phyloP scores from a whole-genome alignment of 768 basidiomycete genomes.

The Boletellus emodensis region DNA sequence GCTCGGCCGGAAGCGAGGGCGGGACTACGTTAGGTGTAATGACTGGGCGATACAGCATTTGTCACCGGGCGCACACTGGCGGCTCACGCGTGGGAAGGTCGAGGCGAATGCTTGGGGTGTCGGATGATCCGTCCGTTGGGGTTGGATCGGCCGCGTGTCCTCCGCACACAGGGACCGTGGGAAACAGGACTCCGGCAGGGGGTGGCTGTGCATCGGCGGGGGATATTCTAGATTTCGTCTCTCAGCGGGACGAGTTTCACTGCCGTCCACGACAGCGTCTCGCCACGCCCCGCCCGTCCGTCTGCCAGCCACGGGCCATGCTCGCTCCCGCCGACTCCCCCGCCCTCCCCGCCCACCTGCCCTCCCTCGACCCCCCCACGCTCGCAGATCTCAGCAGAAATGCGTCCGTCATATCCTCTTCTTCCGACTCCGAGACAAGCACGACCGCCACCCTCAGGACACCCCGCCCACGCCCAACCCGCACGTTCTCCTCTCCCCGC shows the following conservation, averaged over 20 bases:
- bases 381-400: constrained; percentile 71
- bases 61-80: no score
- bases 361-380: constrained; percentile 26
- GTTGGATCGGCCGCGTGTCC: no score
- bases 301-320: not conserved
- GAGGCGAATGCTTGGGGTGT: no score
- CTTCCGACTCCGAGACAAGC: constrained; percentile 51
- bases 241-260: constrained; percentile 6
- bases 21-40: no score
- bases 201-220: constrained; percentile 20
- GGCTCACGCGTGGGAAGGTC: no score
- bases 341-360: constrained; percentile 9
- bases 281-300: no score
- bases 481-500: constrained; percentile 63
- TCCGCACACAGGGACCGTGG: not conserved
- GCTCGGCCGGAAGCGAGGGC: no score
- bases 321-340: not conserved
- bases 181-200: constrained; percentile 13
- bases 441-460: constrained; percentile 38
- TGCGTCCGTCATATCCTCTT: constrained; percentile 70
- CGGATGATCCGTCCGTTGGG: no score
- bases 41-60: no score
- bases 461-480: constrained; percentile 50
- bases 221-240: constrained; percentile 5
- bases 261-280: no score